Base-by-base conservation (phyloP, 352 stramenopile genomes). In the Phytophthora podocarpi region DNA sequence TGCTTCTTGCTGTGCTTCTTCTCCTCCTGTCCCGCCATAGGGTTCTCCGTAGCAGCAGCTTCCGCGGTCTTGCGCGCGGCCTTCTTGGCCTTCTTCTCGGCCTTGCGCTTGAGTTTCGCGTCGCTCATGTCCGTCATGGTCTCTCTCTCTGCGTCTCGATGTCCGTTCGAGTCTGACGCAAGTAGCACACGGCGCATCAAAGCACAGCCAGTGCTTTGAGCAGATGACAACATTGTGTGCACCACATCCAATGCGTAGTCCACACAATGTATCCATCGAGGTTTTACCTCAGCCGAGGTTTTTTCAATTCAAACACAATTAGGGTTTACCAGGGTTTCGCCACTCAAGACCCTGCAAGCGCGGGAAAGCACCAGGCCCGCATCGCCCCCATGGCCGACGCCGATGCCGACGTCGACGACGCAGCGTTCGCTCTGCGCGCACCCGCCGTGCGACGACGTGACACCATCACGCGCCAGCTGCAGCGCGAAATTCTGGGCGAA, bases 401-500 rank as follows among this genome's bases (percentile, higher is more conserved):
- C 28, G 69, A 68, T 36, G 54, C 5, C 27, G 63, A 48, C 7
- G 13, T n/a, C n/a, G 67, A 51, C 37, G 64, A 67, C 31, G 24
- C 26, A 21, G 46, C 68, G 50, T 78, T 74, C 59, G 56, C 59
- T 47, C 81, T 85, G 39, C 50, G 48, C 18, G 53, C 69, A 41
- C 69, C 79, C 49, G 52, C 41, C 18, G 23, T 42, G 15, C 40
- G 54, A n/a, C 65, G 60, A 13, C 45, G 63, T 30, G 82, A 87
- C 20, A 87, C 71, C 24, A 74, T 89, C 54, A 80, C 76, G 7
- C 78, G 71, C 41, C 73, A 83, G 58, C 64, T 89, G 36, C 82
- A 89, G 74, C 78, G 78, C 31, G 78, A 89, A 67, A 84, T 91
- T 26, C 59, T 90, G 45, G 66, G 68, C 37, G 65, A 79, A 16